Conservation (phyloP, 2,329 filamentous ascomycete species). For the Claviceps digitariae region DNA sequence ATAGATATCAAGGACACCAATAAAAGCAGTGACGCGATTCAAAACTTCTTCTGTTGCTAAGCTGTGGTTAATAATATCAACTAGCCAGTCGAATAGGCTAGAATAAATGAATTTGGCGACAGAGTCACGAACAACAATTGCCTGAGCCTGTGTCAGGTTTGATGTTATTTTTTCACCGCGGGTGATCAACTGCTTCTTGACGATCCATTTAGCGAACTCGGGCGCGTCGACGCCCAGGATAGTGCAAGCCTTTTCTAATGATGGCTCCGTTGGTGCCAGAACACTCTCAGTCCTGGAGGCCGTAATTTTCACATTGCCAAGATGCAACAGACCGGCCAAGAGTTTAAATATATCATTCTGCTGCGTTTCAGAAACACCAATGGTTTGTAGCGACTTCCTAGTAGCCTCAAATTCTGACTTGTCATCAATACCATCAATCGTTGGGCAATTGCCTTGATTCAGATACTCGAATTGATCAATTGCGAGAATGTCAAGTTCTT, state of each 20-base stretch:
- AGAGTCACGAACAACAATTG: slow-evolving; percentile 86
- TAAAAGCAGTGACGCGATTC: slow-evolving; percentile 73
- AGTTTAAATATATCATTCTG: slow-evolving; percentile 82
- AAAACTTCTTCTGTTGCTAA: slow-evolving; percentile 82
- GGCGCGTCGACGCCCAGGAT: slow-evolving; percentile 77
- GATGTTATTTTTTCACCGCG: slow-evolving; percentile 96
- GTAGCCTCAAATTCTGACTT: slow-evolving; percentile 87
- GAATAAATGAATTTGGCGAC: slow-evolving; percentile 99
- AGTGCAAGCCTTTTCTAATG: slow-evolving; percentile 65
- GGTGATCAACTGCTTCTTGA: slow-evolving; percentile 96
- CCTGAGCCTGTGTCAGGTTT: slow-evolving; percentile 86
- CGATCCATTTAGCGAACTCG: slow-evolving; percentile 93
- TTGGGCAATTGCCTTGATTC: slow-evolving; percentile 84
- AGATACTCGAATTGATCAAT: slow-evolving; percentile 91
- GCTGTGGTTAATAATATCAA: slow-evolving; percentile 89
- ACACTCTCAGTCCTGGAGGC: slow-evolving; percentile 81
- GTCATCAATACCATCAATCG: slow-evolving; percentile 90
- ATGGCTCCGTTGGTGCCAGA: slow-evolving; percentile 66
- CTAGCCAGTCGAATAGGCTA: slow-evolving; percentile 95
- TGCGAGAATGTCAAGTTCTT: slow-evolving; percentile 65
- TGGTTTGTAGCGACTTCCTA: slow-evolving; percentile 71
- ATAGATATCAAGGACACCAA: slow-evolving; percentile 98
- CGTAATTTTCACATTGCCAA: slow-evolving; percentile 93
- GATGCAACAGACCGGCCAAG: slow-evolving; percentile 78
- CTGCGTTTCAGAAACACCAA: slow-evolving; percentile 62